phyloP scores from a whole-genome alignment of 192 early-diverging fungal species.

The Radiomyces spectabilis region DNA sequence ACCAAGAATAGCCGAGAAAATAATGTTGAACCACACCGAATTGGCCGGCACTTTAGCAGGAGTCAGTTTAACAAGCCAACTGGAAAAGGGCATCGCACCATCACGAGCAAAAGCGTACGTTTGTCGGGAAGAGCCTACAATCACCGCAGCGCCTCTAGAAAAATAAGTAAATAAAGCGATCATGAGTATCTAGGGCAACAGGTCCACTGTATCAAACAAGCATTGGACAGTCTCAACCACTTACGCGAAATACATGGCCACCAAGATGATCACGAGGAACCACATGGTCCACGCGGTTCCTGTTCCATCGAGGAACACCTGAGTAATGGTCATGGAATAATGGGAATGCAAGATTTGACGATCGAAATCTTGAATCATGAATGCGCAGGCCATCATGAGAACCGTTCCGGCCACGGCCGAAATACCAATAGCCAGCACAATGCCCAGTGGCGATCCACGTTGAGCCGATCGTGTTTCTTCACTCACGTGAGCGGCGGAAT shows the following conservation, averaged over 20 bases:
- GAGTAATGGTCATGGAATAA: conserved; percentile 20
- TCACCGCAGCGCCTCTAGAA: conserved; percentile 32
- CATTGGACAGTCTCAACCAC: too few species aligned
- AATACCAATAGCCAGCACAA: conserved; percentile 28
- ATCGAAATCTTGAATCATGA: conserved; percentile 30
- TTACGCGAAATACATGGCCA: conserved; percentile 16
- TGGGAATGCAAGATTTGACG: conserved; percentile 16
- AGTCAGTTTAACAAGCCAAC: conserved; percentile 27
- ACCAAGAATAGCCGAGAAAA: conserved; percentile 33
- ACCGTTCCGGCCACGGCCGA: conserved; percentile 22
- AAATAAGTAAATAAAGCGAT: too few species aligned
- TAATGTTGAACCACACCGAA: conserved; percentile 42
- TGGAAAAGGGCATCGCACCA: conserved; percentile 38
- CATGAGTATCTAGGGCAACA: too few species aligned
- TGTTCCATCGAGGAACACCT: conserved; percentile 30
- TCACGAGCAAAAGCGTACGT: conserved; percentile 42
- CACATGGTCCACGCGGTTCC: conserved; percentile 27
- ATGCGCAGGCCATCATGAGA: conserved; percentile 32
- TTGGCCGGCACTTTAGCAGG: conserved; percentile 27
- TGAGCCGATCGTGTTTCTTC: conserved; percentile 34
- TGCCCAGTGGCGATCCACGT: conserved; percentile 31
- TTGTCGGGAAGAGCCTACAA: conserved; percentile 35
- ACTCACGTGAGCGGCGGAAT: conserved; percentile 20
- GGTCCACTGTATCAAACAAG: too few species aligned
- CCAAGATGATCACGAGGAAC: conserved; percentile 32